Conservation (phyloP, 1,139 yeast genomes). For the Candida tunisiensis region DNA sequence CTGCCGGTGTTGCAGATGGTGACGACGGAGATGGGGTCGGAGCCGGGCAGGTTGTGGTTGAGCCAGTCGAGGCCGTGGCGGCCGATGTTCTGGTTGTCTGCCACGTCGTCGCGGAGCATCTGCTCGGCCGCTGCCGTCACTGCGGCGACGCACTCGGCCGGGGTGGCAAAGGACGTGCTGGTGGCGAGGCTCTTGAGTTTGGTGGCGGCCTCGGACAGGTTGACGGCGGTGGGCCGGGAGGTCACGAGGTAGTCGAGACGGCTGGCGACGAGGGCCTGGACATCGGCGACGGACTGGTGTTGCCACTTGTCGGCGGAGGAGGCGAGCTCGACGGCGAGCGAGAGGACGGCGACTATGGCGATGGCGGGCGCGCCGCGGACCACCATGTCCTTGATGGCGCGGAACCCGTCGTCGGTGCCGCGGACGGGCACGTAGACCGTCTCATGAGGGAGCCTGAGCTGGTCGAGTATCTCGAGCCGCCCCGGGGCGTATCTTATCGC, state of each 20-base stretch:
- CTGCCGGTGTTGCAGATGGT: slow-evolving; percentile 56
- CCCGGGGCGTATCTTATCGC: slow-evolving; percentile 47
- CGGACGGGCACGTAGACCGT: slow-evolving; percentile 47
- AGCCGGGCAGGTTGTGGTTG: slow-evolving; percentile 9
- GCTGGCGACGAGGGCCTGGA: slow-evolving; percentile 11
- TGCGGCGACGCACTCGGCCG: slow-evolving; percentile 21
- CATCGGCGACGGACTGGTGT: slow-evolving; percentile 4
- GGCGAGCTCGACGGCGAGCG: slow-evolving; percentile 57
- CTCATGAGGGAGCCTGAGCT: slow-evolving; percentile 64
- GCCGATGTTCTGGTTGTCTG: slow-evolving; percentile 65
- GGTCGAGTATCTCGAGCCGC: slow-evolving; percentile 55
- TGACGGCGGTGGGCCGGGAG: slow-evolving; percentile 93
- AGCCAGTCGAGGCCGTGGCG: slow-evolving; percentile 66
- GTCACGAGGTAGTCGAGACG: slow-evolving; percentile 50
- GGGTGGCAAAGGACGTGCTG: slow-evolving; percentile 3
- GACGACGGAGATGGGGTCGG: slow-evolving; percentile 41
- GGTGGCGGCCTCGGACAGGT: slow-evolving; percentile 60
- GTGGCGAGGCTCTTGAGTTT: slow-evolving; percentile 28
- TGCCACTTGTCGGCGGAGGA: background rate
- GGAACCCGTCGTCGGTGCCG: slow-evolving; percentile 55
- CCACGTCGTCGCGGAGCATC: slow-evolving; percentile 59
- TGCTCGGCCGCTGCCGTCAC: slow-evolving; percentile 36
- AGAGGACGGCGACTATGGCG: slow-evolving; percentile 82
- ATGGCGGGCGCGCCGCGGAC: slow-evolving; percentile 99
- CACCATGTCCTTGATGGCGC: slow-evolving; percentile 76